These are phyloP conservation scores for Blastomyces percursus DNA, from an alignment of 2,329 filamentous ascomycete species.

Conservation along the genomic window DNA sequence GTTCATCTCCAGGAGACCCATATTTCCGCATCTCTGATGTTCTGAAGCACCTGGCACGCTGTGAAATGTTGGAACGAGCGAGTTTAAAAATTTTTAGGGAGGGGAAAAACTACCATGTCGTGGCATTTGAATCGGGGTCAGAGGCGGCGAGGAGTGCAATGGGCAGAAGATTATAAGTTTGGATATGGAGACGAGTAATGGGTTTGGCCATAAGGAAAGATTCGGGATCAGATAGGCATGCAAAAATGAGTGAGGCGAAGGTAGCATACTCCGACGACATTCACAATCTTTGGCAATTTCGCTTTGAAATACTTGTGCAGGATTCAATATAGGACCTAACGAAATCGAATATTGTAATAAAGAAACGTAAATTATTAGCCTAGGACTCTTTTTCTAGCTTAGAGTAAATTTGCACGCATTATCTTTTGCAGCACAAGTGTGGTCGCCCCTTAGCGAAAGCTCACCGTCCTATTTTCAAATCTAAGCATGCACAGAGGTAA, in stretches of 20 bases:
- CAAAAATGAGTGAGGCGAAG: neutral
- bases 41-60: neutral
- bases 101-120: neutral
- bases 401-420: neutral
- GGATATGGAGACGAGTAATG: no score
- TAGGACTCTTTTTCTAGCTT: neutral
- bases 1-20: neutral
- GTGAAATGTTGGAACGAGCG: neutral
- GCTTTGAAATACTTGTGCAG: neutral
- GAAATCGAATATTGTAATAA: neutral
- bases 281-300: neutral
- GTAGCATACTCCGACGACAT: neutral
- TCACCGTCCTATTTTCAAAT: no score
- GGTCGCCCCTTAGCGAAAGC: no score
- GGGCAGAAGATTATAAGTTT: no score
- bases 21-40: neutral
- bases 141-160: no score
- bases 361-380: neutral
- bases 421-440: no score
- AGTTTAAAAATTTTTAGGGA: neutral
- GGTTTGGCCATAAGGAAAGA: no score
- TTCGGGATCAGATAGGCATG: neutral
- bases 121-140: no score
- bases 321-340: neutral
- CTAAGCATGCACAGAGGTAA: no score